phyloP scores from a whole-genome alignment of 805 yeast species.

The Yamadazyma laniorum region DNA sequence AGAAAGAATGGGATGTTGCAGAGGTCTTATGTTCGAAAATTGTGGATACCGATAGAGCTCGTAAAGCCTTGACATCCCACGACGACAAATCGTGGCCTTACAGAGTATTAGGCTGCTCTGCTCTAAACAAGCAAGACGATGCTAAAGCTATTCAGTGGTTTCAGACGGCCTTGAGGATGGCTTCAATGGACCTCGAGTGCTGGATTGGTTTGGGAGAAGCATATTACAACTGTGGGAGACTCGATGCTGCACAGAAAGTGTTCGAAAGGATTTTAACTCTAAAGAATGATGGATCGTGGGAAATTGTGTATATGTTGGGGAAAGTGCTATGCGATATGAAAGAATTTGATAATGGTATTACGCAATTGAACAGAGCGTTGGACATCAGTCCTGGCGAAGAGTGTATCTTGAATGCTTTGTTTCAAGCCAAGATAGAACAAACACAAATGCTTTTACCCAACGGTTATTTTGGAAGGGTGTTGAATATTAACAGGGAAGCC shows the following conservation, averaged over 20 bases:
- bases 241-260: slow-evolving; percentile 84
- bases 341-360: slow-evolving; percentile 62
- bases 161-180: slow-evolving; percentile 76
- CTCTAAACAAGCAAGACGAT: slow-evolving; percentile 68
- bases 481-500: slow-evolving; percentile 45
- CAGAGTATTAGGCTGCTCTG: slow-evolving; percentile 77
- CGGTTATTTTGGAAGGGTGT: slow-evolving; percentile 70
- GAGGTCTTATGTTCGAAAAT: slow-evolving; percentile 68
- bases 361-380: slow-evolving; percentile 43
- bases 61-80: slow-evolving; percentile 40
- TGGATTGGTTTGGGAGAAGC: slow-evolving; percentile 99
- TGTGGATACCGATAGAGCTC: slow-evolving; percentile 60
- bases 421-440: slow-evolving; percentile 56
- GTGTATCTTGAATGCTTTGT: slow-evolving; percentile 48
- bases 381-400: slow-evolving; percentile 46
- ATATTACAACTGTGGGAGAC: slow-evolving; percentile 77
- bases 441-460: slow-evolving; percentile 50
- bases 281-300: slow-evolving; percentile 52
- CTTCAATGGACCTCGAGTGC: slow-evolving; percentile 66
- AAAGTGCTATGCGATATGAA: slow-evolving; percentile 60
- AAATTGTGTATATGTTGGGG: slow-evolving; percentile 67
- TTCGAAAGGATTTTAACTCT: slow-evolving; percentile 61
- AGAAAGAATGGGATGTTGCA: slow-evolving; percentile 81
- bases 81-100: slow-evolving; percentile 75
- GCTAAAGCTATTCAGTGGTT: slow-evolving; percentile 84